Conservation (phyloP, 768 basidiomycete genomes). For the Boletus subcaerulescens region DNA sequence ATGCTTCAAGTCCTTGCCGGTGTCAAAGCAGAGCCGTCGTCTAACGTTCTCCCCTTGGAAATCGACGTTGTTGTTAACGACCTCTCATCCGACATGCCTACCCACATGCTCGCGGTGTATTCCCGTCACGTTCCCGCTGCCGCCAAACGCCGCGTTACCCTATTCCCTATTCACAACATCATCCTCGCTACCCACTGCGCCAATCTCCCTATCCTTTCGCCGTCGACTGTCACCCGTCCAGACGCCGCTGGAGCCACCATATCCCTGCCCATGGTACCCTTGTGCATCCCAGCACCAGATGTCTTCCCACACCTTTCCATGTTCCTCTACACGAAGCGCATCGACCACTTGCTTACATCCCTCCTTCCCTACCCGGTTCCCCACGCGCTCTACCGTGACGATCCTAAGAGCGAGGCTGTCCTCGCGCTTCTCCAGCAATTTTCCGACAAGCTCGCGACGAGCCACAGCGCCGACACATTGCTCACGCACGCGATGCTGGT, state of each 20-base stretch:
- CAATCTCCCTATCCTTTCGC: conserved; percentile 25
- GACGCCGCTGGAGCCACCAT: conserved; percentile 18
- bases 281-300: conserved; percentile 67
- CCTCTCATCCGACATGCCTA: conserved; percentile 32
- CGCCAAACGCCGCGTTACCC: conserved; percentile 30
- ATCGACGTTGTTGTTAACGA: conserved; percentile 26
- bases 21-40: conserved; percentile 18
- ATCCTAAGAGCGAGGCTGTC: conserved; percentile 20
- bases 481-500: conserved; percentile 35
- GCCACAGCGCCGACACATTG: conserved; percentile 25
- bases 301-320: conserved; percentile 63
- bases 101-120: conserved; percentile 32
- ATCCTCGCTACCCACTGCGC: conserved; percentile 33
- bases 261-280: conserved; percentile 60
- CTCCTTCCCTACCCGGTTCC: conserved; percentile 52
- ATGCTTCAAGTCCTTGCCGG: conserved; percentile 33
- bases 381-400: conserved; percentile 20
- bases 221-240: conserved; percentile 11
- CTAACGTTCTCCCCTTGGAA: conserved; percentile 29
- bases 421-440: conserved; percentile 12
- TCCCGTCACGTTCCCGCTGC: conserved; percentile 20
- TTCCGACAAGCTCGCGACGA: conserved; percentile 14
- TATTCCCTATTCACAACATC: conserved; percentile 38
- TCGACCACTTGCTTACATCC: conserved; percentile 52
- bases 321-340: conserved; percentile 68